Percentiles rank a stretch among this genome's conserved stretches.
phyloP scores from a whole-genome alignment of 208 protist species.

The Leishmania lainsoni region DNA sequence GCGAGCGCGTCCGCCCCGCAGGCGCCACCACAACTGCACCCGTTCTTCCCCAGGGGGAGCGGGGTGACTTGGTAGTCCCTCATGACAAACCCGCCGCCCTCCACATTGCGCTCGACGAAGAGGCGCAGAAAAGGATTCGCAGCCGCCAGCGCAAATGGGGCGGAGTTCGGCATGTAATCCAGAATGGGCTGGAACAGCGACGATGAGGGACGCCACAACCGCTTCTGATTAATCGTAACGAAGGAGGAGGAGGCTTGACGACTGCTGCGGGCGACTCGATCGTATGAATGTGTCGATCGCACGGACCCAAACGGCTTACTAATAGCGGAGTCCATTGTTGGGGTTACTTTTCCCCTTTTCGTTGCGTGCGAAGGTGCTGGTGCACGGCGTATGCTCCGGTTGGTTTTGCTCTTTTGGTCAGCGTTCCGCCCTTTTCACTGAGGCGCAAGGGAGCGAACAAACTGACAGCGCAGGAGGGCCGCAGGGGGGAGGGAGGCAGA shows the following conservation, averaged over 20 bases:
- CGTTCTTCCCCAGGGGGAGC: not conserved
- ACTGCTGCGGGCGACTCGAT: conserved; percentile 20
- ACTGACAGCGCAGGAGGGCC: not conserved
- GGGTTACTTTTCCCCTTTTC: not conserved
- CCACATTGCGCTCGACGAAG: conserved; percentile 44
- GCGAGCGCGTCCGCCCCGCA: not conserved
- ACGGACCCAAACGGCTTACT: conserved; percentile 18
- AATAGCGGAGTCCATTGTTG: conserved; percentile 13
- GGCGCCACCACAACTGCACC: not conserved
- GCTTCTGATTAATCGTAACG: conserved; percentile 47
- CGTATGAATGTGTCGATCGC: conserved; percentile 27
- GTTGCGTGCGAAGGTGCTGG: not conserved
- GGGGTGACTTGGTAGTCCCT: conserved; percentile 37
- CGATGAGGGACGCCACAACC: conserved; percentile 43
- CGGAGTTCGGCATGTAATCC: conserved; percentile 38
- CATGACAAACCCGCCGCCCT: conserved; percentile 26
- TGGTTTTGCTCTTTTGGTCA: not conserved
- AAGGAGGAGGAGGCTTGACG: conserved; percentile 37
- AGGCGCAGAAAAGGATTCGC: conserved; percentile 49
- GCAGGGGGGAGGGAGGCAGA: not conserved
- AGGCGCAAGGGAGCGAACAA: not conserved
- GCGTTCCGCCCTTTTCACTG: not conserved
- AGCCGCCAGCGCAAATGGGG: conserved; percentile 40
- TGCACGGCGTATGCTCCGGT: not conserved
- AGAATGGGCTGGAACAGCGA: conserved; percentile 37